These are phyloP conservation scores for Mucor lusitanicus DNA, from an alignment of 371 early-diverging fungal species.

Conservation along the genomic window DNA sequence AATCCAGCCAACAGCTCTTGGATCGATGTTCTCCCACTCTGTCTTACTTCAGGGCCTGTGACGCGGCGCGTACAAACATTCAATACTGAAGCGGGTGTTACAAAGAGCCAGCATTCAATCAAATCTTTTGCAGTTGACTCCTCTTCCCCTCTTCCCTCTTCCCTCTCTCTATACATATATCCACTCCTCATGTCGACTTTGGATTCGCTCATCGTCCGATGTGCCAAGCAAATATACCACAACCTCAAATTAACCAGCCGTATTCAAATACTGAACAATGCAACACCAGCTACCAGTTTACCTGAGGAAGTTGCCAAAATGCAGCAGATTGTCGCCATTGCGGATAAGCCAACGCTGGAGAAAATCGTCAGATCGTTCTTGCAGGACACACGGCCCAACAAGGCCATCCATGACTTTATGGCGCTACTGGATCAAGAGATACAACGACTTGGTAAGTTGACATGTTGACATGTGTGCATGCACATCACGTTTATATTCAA, in stretches of 20 bases:
- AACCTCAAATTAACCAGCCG: slow-evolving; percentile 33
- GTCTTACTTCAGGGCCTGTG: neutral
- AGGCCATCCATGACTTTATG: slow-evolving; percentile 21
- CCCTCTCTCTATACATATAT: neutral
- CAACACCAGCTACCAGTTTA: neutral
- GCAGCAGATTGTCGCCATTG: slow-evolving; percentile 18
- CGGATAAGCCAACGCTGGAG: slow-evolving; percentile 19
- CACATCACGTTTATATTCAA: no score
- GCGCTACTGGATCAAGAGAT: slow-evolving; percentile 18
- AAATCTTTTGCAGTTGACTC: neutral
- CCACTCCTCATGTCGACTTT: neutral
- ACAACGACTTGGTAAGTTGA: neutral
- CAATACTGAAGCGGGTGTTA: neutral
- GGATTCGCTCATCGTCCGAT: slow-evolving; percentile 6
- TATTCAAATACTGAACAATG: slow-evolving; percentile 5
- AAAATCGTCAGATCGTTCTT: slow-evolving; percentile 22
- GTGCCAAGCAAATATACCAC: slow-evolving; percentile 40
- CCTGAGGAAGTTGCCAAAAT: slow-evolving; percentile 28
- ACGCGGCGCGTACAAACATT: neutral
- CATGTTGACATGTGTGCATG: neutral
- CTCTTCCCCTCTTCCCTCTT: no score
- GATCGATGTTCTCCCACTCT: no score
- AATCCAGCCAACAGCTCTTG: no score
- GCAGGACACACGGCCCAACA: slow-evolving; percentile 21
- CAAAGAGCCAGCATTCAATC: neutral